A percentile compares a stretch with the other conserved stretches of the same genome.
These are phyloP conservation scores for Ganoderma meredithae DNA, from an alignment of 1,284 basidiomycete genomes.

Conservation along the genomic window DNA sequence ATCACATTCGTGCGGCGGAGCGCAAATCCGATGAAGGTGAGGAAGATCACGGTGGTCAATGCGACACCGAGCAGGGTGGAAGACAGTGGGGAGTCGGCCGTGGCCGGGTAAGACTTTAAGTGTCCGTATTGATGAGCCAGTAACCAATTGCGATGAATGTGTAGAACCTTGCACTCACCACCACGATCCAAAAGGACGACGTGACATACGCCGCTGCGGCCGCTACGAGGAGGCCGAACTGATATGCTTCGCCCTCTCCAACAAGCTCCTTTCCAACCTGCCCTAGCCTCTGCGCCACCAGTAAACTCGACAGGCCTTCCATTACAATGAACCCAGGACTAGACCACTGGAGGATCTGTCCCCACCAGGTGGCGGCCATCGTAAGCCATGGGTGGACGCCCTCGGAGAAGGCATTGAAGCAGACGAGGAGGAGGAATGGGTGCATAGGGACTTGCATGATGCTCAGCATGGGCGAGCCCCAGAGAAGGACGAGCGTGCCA, in stretches of 20 bases:
- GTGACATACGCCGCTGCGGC: slow-evolving; percentile 79
- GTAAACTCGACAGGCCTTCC: slow-evolving; percentile 84
- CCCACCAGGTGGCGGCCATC: slow-evolving; percentile 74
- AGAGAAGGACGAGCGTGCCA: slow-evolving; percentile 72
- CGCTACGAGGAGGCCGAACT: slow-evolving; percentile 76
- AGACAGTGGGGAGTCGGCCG: slow-evolving; percentile 83
- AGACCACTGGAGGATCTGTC: slow-evolving; percentile 69
- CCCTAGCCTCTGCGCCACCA: slow-evolving; percentile 82
- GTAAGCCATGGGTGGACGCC: slow-evolving; percentile 65
- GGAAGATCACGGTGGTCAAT: slow-evolving; percentile 76
- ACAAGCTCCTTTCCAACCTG: slow-evolving; percentile 78
- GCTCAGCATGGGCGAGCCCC: slow-evolving; percentile 71
- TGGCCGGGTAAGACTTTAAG: slow-evolving; percentile 74
- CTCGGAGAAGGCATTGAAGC: slow-evolving; percentile 80
- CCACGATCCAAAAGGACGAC: slow-evolving; percentile 83
- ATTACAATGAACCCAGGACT: slow-evolving; percentile 83
- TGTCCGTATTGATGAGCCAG: slow-evolving; percentile 21
- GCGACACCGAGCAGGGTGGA: slow-evolving; percentile 86
- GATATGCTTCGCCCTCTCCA: slow-evolving; percentile 72
- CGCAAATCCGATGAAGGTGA: slow-evolving; percentile 90
- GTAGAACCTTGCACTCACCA: slow-evolving; percentile 52
- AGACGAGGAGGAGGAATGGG: slow-evolving; percentile 79
- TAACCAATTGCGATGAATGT: slow-evolving; percentile 21
- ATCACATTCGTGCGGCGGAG: slow-evolving; percentile 91
- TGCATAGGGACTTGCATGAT: slow-evolving; percentile 84